These are phyloP conservation scores for Leucosporidium creatinivorum DNA, from an alignment of 768 basidiomycete genomes.

Conservation along the genomic window DNA sequence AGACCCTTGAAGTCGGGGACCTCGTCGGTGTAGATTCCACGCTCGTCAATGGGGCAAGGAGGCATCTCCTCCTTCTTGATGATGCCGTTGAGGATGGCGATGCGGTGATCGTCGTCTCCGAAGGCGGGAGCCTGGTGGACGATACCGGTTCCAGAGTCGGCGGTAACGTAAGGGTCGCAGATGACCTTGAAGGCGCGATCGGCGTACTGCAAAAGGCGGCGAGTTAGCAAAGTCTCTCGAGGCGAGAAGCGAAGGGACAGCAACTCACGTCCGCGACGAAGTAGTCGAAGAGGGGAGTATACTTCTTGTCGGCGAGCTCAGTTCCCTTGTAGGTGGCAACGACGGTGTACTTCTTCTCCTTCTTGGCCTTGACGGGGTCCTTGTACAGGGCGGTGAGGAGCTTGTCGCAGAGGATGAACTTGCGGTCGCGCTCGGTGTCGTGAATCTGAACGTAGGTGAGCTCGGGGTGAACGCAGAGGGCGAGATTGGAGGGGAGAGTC, in stretches of 20 bases:
- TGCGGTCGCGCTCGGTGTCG: conserved; percentile 74
- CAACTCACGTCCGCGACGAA: conserved; percentile 77
- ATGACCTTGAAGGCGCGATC: conserved; percentile 85
- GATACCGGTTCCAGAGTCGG: conserved; percentile 89
- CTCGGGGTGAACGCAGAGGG: conserved; percentile 90
- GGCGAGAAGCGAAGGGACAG: not conserved
- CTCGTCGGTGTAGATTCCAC: conserved; percentile 75
- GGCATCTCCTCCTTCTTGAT: conserved; percentile 84
- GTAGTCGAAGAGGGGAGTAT: conserved; percentile 90
- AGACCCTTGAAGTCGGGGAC: conserved; percentile 83
- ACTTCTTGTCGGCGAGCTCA: conserved; percentile 95
- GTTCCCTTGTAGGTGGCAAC: conserved; percentile 75
- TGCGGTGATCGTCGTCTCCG: conserved; percentile 96
- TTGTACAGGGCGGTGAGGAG: conserved; percentile 85
- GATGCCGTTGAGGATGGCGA: conserved; percentile 75
- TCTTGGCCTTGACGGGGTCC: conserved; percentile 93
- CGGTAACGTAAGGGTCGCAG: conserved; percentile 86
- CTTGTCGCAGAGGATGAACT: conserved; percentile 85
- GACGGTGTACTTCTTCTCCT: conserved; percentile 56
- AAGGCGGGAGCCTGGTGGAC: conserved; percentile 98
- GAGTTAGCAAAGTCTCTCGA: conserved; percentile 3
- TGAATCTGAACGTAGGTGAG: conserved; percentile 95
- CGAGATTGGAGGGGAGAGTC: conserved; percentile 94
- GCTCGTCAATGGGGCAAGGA: conserved; percentile 90
- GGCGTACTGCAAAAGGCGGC: conserved; percentile 56